Percentiles rank a stretch among this genome's conserved stretches.
phyloP scores from a whole-genome alignment of 805 yeast species.

The Metschnikowia picachoensis region DNA sequence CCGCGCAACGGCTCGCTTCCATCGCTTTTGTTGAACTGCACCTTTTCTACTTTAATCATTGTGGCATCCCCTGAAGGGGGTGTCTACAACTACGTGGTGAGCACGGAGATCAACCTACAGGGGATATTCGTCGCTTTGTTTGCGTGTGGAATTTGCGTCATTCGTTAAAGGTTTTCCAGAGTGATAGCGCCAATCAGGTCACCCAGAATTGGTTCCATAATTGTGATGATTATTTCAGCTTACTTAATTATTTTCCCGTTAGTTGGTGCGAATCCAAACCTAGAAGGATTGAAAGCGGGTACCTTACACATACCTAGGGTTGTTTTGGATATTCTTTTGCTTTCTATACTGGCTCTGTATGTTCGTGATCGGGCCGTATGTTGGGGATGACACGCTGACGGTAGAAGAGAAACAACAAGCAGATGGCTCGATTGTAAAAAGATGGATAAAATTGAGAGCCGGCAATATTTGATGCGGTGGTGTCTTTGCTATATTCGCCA shows the following conservation, averaged over 20 bases:
- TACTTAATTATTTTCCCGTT: slow-evolving; percentile 53
- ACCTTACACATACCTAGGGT: slow-evolving; percentile 46
- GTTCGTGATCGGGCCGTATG: slow-evolving; percentile 47
- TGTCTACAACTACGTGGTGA: slow-evolving; percentile 48
- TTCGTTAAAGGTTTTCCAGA: slow-evolving; percentile 48
- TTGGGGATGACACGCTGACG: slow-evolving; percentile 43
- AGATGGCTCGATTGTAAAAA: slow-evolving; percentile 57
- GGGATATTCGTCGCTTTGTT: slow-evolving; percentile 49
- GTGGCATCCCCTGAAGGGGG: slow-evolving; percentile 44
- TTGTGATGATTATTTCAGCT: slow-evolving; percentile 43
- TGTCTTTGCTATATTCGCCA: too few species aligned
- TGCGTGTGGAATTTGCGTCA: slow-evolving; percentile 54
- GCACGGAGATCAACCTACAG: slow-evolving; percentile 49
- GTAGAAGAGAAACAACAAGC: slow-evolving; percentile 38
- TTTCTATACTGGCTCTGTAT: slow-evolving; percentile 52
- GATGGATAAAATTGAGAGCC: slow-evolving; percentile 44
- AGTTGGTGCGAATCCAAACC: slow-evolving; percentile 35
- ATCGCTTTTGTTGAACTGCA: slow-evolving; percentile 42
- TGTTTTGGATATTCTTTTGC: slow-evolving; percentile 41
- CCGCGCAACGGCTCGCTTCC: slow-evolving; percentile 56
- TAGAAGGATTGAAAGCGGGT: slow-evolving; percentile 40
- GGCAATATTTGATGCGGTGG: too few species aligned
- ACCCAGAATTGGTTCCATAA: slow-evolving; percentile 42
- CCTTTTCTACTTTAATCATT: slow-evolving; percentile 39
- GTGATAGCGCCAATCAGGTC: slow-evolving; percentile 51